Percentiles rank a stretch among this genome's conserved stretches.
Evolutionary conservation across 169 alveolate genomes (phyloP).

Genomic region (Plasmodium adleri): DNA sequence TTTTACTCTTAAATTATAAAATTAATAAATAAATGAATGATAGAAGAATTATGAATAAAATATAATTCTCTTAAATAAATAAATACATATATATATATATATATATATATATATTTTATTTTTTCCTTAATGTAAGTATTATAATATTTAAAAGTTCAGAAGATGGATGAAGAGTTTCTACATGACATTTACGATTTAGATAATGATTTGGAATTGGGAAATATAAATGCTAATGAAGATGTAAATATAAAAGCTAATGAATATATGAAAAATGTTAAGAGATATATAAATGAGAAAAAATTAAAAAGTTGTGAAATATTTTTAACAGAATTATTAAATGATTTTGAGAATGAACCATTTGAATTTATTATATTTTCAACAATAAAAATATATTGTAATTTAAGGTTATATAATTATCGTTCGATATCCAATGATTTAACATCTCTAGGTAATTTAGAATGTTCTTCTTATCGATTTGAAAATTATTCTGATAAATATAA

Average conservation of each 20-base stretch:
- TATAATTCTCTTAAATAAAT: background rate
- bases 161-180: constrained; percentile 22
- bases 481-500: constrained; percentile 29
- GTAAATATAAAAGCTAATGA: constrained; percentile 19
- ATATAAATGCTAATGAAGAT: constrained; percentile 36
- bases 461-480: constrained; percentile 40
- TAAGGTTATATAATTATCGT: constrained; percentile 48
- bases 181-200: constrained; percentile 37
- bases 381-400: constrained; percentile 66
- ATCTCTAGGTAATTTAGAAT: constrained; percentile 34
- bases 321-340: constrained; percentile 15
- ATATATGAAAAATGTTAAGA: constrained; percentile 11
- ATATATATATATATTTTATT: background rate
- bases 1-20: too few species aligned
- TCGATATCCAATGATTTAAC: constrained; percentile 45
- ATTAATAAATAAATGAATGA: too few species aligned
- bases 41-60: too few species aligned
- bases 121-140: too few species aligned
- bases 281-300: constrained; percentile 47
- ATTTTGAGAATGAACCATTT: constrained; percentile 54
- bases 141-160: background rate
- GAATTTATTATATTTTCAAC: constrained; percentile 56
- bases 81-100: background rate
- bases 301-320: constrained; percentile 42
- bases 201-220: constrained; percentile 13